phyloP scores from a whole-genome alignment of 805 yeast genomes.

The Myxozyma vanderwaltii region DNA sequence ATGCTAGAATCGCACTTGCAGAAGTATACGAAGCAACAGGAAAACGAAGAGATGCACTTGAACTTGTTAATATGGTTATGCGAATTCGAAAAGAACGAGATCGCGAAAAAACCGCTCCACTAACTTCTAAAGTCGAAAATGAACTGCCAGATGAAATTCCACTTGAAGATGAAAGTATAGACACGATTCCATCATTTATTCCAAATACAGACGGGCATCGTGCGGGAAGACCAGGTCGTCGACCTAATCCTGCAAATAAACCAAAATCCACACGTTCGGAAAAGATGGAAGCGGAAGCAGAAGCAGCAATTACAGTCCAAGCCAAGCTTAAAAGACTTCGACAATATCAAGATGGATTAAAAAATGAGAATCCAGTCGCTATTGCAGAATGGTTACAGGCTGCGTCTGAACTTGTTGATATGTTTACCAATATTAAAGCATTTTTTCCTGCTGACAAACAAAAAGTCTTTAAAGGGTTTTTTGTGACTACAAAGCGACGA shows the following conservation, averaged over 20 bases:
- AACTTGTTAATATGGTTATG: conserved; percentile 39
- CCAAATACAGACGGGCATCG: conserved; percentile 22
- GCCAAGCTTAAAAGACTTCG: conserved; percentile 23
- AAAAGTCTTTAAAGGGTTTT: conserved; percentile 65
- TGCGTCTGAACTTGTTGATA: conserved; percentile 80
- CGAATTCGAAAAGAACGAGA: conserved; percentile 31
- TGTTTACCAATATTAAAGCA: conserved; percentile 73
- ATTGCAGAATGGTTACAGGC: conserved; percentile 78
- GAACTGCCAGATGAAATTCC: neutral
- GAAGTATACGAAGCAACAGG: conserved; percentile 64
- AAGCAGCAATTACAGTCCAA: conserved; percentile 21
- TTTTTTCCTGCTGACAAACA: conserved; percentile 79
- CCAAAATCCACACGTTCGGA: conserved; percentile 17
- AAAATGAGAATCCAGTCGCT: conserved; percentile 54
- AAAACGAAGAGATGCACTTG: conserved; percentile 40
- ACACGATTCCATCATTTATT: conserved; percentile 21
- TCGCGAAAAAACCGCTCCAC: conserved; percentile 13
- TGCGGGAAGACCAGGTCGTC: conserved; percentile 9
- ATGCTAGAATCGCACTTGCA: conserved; percentile 74
- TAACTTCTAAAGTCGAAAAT: neutral
- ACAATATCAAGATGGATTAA: conserved; percentile 27
- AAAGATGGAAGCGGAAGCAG: conserved; percentile 27
- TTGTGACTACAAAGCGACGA: conserved; percentile 57
- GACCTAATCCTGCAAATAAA: neutral
- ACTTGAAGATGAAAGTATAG: neutral